Base-by-base conservation (phyloP, 2,329 filamentous ascomycete species). In the Phoma sp. region DNA sequence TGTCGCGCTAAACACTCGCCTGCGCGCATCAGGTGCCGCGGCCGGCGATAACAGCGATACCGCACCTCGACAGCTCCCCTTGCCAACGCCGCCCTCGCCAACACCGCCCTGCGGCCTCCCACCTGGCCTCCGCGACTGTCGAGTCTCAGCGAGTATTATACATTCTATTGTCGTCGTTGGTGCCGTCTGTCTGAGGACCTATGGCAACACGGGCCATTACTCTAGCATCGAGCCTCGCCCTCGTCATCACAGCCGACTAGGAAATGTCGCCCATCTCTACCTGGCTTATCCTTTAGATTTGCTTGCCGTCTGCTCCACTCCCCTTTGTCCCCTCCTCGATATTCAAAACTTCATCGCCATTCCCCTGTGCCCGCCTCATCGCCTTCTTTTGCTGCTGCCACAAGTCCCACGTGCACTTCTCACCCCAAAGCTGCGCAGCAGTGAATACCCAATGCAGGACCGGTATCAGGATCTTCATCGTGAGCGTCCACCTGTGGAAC, bases 331-430 rank as follows among this genome's bases (percentile, higher is more conserved):
- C 12, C 21, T 36, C 25, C 7, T 21, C 15, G 7, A 12, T 36
- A n/a, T 17, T 1, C n/a, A 14, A 10, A 18, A 2, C 14, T 7
- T 23, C 28, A 6, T 20, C 21, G 18, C 45, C 17, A 11, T 30
- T 21, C 10, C 14, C 5, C 10, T 40, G 23, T 14, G n/a, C 2
- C 30, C 36, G 26, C 14, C 30, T 47, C 17, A 21, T 29, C 18
- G 37, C 47, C n/a, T 7, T 23, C 15, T 54, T 54, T 21, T 54
- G 37, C 20, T 54, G 23, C 10, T 54, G 43, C 51, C 51, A 54
- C 32, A 54, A 10, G 14, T 47, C 37, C 51, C 51, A 54, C 0
- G 51, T 54, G 39, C 51, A 54, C 38, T 54, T 48, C 38, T 54
- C 51, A 15, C 51, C 45, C 51, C 51, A 54, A 10, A 54, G 51